Conservation (phyloP, 148 eudicot species). For the Persicaria tinctoria region DNA sequence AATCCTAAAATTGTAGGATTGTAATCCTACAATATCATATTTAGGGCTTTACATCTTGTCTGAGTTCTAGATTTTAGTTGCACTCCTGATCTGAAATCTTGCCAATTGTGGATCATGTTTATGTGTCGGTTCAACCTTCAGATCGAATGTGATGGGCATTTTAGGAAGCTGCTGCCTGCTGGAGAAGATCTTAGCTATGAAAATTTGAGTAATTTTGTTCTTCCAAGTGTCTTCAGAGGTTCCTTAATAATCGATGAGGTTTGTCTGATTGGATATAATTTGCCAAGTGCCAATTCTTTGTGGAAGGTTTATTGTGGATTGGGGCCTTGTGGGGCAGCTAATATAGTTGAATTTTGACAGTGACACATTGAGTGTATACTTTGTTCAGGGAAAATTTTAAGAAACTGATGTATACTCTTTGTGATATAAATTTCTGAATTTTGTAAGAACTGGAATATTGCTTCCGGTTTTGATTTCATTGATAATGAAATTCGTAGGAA, state of each 20-base stretch:
- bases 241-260: neutral
- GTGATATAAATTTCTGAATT: neutral
- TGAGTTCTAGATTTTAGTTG: no score
- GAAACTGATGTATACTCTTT: no score
- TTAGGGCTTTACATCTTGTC: no score
- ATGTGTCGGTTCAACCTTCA: no score
- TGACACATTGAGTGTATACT: neutral
- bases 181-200: neutral
- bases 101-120: no score
- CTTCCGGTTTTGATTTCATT: neutral
- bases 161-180: neutral
- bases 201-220: neutral
- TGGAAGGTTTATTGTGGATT: no score
- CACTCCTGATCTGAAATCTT: no score
- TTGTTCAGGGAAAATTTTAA: neutral
- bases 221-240: neutral
- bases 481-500: constrained; percentile 29
- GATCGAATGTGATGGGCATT: no score
- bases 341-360: no score
- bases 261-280: neutral
- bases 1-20: no score
- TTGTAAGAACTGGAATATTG: neutral
- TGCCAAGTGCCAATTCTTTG: neutral
- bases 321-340: neutral
- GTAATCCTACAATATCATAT: no score